Percentiles rank a stretch among this genome's conserved stretches.
phyloP scores from a whole-genome alignment of 495 filamentous ascomycete genomes.

The Acidomyces sp. region DNA sequence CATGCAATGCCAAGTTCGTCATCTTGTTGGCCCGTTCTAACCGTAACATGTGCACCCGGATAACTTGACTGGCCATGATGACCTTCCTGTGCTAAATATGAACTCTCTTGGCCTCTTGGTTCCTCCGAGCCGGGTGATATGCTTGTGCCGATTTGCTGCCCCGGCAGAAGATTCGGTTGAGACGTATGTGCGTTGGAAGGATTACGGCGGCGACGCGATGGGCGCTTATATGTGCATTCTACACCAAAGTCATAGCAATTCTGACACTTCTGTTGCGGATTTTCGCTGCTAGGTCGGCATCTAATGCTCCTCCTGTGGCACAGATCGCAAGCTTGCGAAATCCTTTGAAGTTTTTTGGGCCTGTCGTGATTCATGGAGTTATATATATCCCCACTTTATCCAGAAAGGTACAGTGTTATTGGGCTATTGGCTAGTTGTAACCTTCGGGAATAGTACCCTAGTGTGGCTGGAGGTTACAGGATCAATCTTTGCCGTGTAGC shows the following conservation, averaged over 20 bases:
- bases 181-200: constrained; percentile 1
- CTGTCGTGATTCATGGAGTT: no score
- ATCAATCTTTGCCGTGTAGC: no score
- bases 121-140: constrained; percentile 1
- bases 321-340: constrained; percentile 14
- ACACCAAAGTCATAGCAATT: constrained; percentile 15
- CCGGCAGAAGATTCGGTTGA: constrained; percentile 4
- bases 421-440: no score
- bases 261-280: constrained; percentile 6
- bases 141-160: neutral
- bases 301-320: constrained; percentile 10
- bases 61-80: no score
- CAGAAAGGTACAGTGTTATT: no score
- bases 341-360: constrained; percentile 14
- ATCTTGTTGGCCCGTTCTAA: constrained; percentile 1
- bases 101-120: neutral
- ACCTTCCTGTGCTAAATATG: no score
- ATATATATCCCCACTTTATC: no score
- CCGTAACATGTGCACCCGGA: constrained; percentile 1
- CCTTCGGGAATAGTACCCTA: no score
- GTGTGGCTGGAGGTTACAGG: no score
- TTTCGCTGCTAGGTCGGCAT: constrained; percentile 11
- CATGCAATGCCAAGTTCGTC: constrained; percentile 6
- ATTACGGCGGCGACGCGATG: constrained; percentile 8
- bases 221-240: constrained; percentile 12